phyloP scores from a whole-genome alignment of 257 asterid genomes.

The Plantago elongata region DNA sequence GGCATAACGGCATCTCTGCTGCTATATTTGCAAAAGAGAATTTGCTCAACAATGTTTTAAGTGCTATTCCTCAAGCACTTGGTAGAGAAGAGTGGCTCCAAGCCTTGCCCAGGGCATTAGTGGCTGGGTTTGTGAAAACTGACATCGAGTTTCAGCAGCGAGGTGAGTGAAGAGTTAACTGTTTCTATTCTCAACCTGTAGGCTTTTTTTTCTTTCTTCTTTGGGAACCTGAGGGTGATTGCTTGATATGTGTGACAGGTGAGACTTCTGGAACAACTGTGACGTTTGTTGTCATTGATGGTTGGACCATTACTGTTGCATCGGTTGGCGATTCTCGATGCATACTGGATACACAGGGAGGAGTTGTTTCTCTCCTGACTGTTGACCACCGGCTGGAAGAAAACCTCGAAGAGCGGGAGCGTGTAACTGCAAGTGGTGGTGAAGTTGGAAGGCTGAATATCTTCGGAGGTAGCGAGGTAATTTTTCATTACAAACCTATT shows the following conservation, averaged over 20 bases:
- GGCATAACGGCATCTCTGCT: slow-evolving; percentile 97
- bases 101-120: slow-evolving; percentile 89
- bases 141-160: slow-evolving; percentile 91
- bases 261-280: slow-evolving; percentile 98
- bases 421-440: slow-evolving; percentile 98
- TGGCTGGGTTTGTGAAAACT: slow-evolving; percentile 96
- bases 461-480: slow-evolving; percentile 86
- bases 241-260: slow-evolving; percentile 43
- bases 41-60: slow-evolving; percentile 72
- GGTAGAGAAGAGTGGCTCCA: slow-evolving; percentile 96
- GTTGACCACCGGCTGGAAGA: slow-evolving; percentile 96
- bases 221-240: slow-evolving; percentile 21
- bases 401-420: slow-evolving; percentile 88
- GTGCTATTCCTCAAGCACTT: slow-evolving; percentile 76
- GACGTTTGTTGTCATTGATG: slow-evolving; percentile 90
- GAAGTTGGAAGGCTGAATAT: slow-evolving; percentile 93
- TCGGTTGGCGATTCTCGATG: slow-evolving; percentile 99
- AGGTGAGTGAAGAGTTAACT: slow-evolving; percentile 32
- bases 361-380: slow-evolving; percentile 80
- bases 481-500: slow-evolving; percentile 7
- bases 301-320: slow-evolving; percentile 98
- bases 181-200: slow-evolving; percentile 6
- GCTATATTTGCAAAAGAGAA: slow-evolving; percentile 92
- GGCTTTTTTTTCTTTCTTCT: slow-evolving; percentile 4
- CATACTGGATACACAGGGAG: slow-evolving; percentile 91